Evolutionary conservation across 371 early-diverging fungal species (phyloP), one percentile per base, ranked within the genome.

Genomic region (Mycotypha africana): DNA sequence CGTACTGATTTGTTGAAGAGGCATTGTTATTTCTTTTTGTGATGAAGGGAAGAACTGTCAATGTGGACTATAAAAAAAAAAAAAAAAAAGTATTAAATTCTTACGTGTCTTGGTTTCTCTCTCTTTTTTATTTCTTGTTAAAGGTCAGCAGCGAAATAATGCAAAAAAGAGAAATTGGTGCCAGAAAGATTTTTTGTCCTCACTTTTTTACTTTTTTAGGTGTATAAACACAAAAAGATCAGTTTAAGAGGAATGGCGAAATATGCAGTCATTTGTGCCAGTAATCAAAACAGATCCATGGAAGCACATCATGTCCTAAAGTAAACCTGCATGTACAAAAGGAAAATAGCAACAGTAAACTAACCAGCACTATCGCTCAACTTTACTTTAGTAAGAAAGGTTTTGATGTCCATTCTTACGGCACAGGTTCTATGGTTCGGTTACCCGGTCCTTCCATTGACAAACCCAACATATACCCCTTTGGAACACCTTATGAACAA

Each of bases 251-350:
- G 4, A 38, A 88, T 88, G 89, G 85, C 83, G 52, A 78, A 78
- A 45, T 91, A 86, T 54, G 93, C 93, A 6, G 94, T 97, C 14
- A 86, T 95, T 44, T 98, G 98, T 63, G 94, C 95, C 19, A 93
- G 92, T 64, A 98, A 98, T 66, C 92, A 92, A 71, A 98, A 98
- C 62, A 77, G 98, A 38, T 90, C 91, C 52, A 98, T 98, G 98
- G 96, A 97, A 58, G 95, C 90, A 1, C 97, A 96, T 48, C 74
- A 85, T 66, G 89, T 91, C 22, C 68, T 96, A 17, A 67, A 72
- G 87, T 87, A 73, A 28, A 28, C 11, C n/a, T n/a, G n/a, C n/a
- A 51, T n/a, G 22, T 16, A 25, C 11, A 5, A 4, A 26, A 16
- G 23, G 23, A 36, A 19, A 20, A 20, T 8, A 26, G 28, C 19